Conservation (phyloP, 345 rosid genomes). For the Pistacia vera region DNA sequence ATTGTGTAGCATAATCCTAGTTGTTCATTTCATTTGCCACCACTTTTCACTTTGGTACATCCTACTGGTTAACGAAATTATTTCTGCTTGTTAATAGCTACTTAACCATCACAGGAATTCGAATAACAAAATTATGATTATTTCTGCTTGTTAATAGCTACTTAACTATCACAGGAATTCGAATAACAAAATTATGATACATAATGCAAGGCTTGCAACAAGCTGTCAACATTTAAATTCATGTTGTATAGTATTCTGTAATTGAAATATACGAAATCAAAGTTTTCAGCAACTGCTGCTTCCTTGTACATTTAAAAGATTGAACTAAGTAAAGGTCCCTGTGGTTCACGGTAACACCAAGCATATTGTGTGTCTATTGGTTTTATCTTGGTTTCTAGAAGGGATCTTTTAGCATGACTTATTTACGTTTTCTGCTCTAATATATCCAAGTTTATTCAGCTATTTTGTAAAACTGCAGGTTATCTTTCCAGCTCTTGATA, state of each 20-base stretch:
- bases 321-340: neutral
- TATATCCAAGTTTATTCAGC: neutral
- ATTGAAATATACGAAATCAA: slow-evolving; percentile 5
- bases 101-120: neutral
- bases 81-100: neutral
- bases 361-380: neutral
- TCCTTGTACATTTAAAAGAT: neutral
- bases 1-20: neutral
- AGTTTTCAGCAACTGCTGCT: slow-evolving; percentile 2
- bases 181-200: neutral
- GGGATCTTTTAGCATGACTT: neutral
- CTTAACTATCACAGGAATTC: neutral
- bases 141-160: neutral
- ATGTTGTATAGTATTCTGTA: neutral
- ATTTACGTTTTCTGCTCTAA: slow-evolving; percentile 15
- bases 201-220: neutral
- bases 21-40: neutral
- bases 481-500: slow-evolving; percentile 67
- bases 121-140: neutral
- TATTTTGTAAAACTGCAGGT: slow-evolving; percentile 48
- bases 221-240: neutral
- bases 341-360: neutral
- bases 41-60: neutral
- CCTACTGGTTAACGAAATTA: neutral
- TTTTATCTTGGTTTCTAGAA: slow-evolving; percentile 13